Evolutionary conservation across 805 yeast species (phyloP), one percentile per base, ranked within the genome.

Genomic region (Wickerhamomyces pijperi): DNA sequence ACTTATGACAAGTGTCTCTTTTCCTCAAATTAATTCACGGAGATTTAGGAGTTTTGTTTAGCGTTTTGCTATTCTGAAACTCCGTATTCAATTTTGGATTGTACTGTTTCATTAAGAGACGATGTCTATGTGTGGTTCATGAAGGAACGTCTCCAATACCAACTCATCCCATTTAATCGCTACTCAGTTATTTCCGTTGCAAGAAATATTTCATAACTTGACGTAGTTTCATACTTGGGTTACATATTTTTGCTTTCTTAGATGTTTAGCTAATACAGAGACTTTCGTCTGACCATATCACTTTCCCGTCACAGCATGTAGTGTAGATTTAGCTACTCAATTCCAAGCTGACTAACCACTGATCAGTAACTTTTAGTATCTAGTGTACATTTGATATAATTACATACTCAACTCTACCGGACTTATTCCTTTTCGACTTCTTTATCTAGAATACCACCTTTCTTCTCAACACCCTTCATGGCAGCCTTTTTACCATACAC

Each of bases 401-500:
- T 11, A 25, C n/a, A 25, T 5, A 4, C 7, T 25, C 13, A 7
- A 14, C 34, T 31, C 5, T 5, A 5, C 11, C n/a, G 5, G 14
- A 33, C 8, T 33, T 33, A 33, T 9, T 33, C 23, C 8, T 7
- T 13, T 4, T 13, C 13, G n/a, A 25, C n/a, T 9, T 25, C 29
- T 12, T 25, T 25, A 25, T 51, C 55, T 15, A 53, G 40, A 32
- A 52, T 36, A 3, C 42, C 18, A 3, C 39, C 35, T 0, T 41
- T 16, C 36, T 49, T 52, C 31, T 52, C 54, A n/a, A 45, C 36
- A 16, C 55, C 55, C 38, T 54, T 49, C 5, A 46, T 42, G 2
- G 59, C 60, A 36, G 28, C 72, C 53, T 66, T 76, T 46, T 74
- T 74, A 14, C 94, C 94, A 49, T 76, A 69, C 0, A 67, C 34